Evolutionary conservation across 2,329 filamentous ascomycete species (phyloP).

Genomic region (Onygena corvina): DNA sequence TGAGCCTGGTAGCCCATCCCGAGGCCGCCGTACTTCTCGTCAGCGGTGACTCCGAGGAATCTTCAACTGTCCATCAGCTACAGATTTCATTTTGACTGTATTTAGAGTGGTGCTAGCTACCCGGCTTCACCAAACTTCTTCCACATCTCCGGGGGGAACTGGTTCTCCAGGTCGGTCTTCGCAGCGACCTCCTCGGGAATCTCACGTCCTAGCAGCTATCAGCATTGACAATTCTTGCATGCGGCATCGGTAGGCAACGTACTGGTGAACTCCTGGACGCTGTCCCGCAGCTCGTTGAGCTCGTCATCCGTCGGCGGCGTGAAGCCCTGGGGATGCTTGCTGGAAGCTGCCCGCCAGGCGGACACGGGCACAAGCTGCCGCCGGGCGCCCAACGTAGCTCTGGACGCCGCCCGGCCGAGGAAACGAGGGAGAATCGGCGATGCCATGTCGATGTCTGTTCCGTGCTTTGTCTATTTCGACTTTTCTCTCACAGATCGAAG

Average conservation of each 20-base stretch:
- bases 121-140: conserved; percentile 80
- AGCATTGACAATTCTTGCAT: neutral
- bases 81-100: neutral
- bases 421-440: conserved; percentile 24
- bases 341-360: conserved; percentile 43
- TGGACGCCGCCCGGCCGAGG: conserved; percentile 23
- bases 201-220: conserved; percentile 50
- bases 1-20: conserved; percentile 95
- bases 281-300: conserved; percentile 65
- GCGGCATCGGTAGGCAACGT: conserved; percentile 11
- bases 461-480: too few species aligned
- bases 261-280: conserved; percentile 75
- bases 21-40: conserved; percentile 80
- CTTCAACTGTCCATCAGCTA: conserved; percentile 27
- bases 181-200: conserved; percentile 73
- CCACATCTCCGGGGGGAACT: conserved; percentile 88
- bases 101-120: conserved; percentile 19
- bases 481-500: too few species aligned
- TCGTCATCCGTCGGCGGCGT: conserved; percentile 57
- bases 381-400: conserved; percentile 20
- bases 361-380: conserved; percentile 24
- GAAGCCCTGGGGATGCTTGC: conserved; percentile 56
- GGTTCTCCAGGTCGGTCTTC: conserved; percentile 71
- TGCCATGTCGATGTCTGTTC: conserved; percentile 22
- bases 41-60: conserved; percentile 83